A percentile compares a stretch with the other conserved stretches of the same genome.
These are phyloP conservation scores for Saksenaea vasiformis DNA, from an alignment of 371 early-diverging fungal genomes.

Conservation along the genomic window DNA sequence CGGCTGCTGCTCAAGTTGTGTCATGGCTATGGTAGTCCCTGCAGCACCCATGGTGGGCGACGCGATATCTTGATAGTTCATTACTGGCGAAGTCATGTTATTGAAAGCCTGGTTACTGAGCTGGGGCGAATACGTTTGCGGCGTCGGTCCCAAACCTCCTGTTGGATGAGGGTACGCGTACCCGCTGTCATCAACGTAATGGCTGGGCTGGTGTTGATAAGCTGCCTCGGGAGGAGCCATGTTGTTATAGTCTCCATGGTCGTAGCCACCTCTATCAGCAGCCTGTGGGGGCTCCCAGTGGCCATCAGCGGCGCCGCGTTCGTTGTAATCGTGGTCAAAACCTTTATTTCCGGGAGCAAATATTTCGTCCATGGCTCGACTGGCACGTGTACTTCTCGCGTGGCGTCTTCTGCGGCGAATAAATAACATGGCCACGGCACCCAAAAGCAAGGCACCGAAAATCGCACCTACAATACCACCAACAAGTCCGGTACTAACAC, in stretches of 20 bases:
- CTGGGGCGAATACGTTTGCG: constrained; percentile 9
- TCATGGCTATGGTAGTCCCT: not conserved
- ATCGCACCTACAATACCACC: constrained; percentile 3
- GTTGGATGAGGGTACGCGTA: not conserved
- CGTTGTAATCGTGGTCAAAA: not conserved
- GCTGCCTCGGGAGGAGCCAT: not conserved
- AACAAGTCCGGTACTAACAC: constrained; percentile 4
- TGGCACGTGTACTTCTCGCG: constrained; percentile 7
- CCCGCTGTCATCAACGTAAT: not conserved
- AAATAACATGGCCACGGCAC: constrained; percentile 6
- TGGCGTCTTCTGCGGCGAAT: constrained; percentile 8
- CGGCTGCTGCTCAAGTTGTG: not conserved
- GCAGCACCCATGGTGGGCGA: not conserved
- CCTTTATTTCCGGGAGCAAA: constrained; percentile 10
- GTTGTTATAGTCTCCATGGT: not conserved
- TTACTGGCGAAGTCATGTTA: constrained; percentile 7
- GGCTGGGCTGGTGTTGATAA: not conserved
- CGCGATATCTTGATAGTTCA: constrained; percentile 7
- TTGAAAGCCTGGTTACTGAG: constrained; percentile 7
- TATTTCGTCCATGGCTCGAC: constrained; percentile 13
- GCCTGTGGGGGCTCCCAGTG: not conserved
- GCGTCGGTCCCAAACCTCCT: not conserved
- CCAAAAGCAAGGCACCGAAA: constrained; percentile 4
- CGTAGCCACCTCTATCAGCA: not conserved
- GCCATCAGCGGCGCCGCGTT: not conserved